Conservation (phyloP, 805 yeast species). For the Maudiozyma turicensis region DNA sequence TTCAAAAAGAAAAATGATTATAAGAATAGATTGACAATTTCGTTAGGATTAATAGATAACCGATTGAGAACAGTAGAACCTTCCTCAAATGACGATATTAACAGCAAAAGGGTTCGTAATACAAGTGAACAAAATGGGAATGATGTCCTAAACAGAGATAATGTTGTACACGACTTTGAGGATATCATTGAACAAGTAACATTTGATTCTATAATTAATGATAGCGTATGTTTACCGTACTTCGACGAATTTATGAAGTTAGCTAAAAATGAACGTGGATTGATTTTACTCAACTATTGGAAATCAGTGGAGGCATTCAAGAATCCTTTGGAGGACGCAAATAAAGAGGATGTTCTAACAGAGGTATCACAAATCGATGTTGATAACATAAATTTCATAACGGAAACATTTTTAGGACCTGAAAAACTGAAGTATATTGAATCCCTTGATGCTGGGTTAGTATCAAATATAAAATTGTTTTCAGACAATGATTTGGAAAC, state of each 20-base stretch:
- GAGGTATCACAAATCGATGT: constrained; percentile 14
- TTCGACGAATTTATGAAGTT: constrained; percentile 11
- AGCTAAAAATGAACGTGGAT: constrained; percentile 5
- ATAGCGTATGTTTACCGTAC: constrained; percentile 9
- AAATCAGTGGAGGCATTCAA: constrained; percentile 53
- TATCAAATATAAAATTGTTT: constrained; percentile 10
- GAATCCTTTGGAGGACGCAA: constrained; percentile 53
- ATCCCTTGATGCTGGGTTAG: constrained; percentile 13
- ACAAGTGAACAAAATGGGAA: neutral
- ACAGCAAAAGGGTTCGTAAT: neutral
- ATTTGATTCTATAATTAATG: constrained; percentile 13
- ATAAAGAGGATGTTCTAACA: constrained; percentile 24
- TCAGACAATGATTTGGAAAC: neutral
- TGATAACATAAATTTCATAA: constrained; percentile 21
- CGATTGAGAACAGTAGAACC: constrained; percentile 10
- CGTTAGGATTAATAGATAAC: constrained; percentile 20
- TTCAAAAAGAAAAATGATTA: constrained; percentile 4
- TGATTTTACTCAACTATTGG: constrained; percentile 50
- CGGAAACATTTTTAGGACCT: constrained; percentile 9
- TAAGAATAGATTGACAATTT: constrained; percentile 14
- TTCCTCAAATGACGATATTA: neutral
- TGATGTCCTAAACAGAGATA: constrained; percentile 6
- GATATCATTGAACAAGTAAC: constrained; percentile 10
- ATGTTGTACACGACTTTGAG: constrained; percentile 11
- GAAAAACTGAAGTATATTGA: constrained; percentile 16